Conservation (phyloP, 805 yeast species). For the Wickerhamomyces ciferrii region DNA sequence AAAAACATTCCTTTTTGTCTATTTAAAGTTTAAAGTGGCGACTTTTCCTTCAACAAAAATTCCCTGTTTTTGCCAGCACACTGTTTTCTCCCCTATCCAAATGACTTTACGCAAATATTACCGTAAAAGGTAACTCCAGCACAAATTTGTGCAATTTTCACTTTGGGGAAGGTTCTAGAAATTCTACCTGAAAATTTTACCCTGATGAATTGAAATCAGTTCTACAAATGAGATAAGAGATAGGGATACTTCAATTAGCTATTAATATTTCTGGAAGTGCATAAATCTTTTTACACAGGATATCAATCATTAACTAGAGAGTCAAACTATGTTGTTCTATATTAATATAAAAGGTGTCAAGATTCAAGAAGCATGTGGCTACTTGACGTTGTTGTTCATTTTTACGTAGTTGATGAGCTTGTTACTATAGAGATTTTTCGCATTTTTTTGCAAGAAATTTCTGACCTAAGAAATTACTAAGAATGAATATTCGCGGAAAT, state of each 20-base stretch:
- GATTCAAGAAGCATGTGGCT: neutral
- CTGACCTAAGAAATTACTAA: neutral
- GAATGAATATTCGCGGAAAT: neutral
- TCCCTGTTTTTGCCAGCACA: neutral
- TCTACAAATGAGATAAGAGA: too few species aligned
- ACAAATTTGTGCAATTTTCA: neutral
- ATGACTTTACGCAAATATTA: neutral
- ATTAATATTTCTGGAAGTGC: too few species aligned
- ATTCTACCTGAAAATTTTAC: neutral
- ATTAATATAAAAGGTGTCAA: too few species aligned
- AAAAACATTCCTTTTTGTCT: neutral
- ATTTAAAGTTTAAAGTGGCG: neutral
- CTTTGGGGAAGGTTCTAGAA: neutral
- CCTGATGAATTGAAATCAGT: too few species aligned
- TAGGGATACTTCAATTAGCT: too few species aligned
- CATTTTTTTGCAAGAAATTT: neutral
- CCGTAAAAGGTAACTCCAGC: neutral
- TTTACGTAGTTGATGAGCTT: neutral
- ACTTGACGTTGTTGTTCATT: neutral
- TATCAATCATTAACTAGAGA: too few species aligned
- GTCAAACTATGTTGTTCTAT: too few species aligned
- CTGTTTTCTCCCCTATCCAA: neutral
- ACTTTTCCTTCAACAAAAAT: neutral
- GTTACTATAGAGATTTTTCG: neutral
- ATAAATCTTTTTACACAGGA: too few species aligned